Evolutionary conservation across 2,329 filamentous ascomycete genomes (phyloP).

Genomic region (Chaetomiaceae sp.): DNA sequence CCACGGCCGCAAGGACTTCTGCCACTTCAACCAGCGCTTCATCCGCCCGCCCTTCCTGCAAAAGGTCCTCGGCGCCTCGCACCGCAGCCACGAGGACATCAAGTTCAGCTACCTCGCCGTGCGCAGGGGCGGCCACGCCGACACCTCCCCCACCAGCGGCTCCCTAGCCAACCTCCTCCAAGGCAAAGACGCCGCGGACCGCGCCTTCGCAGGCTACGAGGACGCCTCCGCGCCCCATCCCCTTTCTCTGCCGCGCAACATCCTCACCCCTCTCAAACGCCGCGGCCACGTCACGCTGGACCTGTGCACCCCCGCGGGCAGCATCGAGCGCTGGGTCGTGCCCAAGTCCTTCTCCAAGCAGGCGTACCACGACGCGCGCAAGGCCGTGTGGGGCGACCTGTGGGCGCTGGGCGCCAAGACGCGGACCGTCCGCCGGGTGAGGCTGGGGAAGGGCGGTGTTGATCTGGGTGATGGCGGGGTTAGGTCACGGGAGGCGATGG

Average conservation of each 20-base stretch:
- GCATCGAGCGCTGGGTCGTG: conserved; percentile 90
- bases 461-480: conserved; percentile 43
- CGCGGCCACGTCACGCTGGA: conserved; percentile 86
- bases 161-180: conserved; percentile 36
- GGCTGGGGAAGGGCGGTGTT: conserved; percentile 48
- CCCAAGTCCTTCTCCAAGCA: conserved; percentile 74
- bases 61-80: conserved; percentile 61
- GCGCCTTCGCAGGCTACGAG: conserved; percentile 71
- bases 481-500: conserved; percentile 32
- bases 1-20: conserved; percentile 79
- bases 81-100: conserved; percentile 83
- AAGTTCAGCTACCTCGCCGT: conserved; percentile 87
- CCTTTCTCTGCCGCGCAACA: conserved; percentile 69
- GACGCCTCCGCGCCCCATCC: conserved; percentile 44
- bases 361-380: conserved; percentile 89
- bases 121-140: conserved; percentile 62
- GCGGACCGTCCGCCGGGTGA: conserved; percentile 56
- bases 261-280: conserved; percentile 81
- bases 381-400: conserved; percentile 85
- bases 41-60: conserved; percentile 80
- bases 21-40: conserved; percentile 85
- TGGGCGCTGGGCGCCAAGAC: conserved; percentile 96
- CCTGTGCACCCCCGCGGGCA: conserved; percentile 79
- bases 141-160: conserved; percentile 25
- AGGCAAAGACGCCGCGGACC: conserved; percentile 53